Evolutionary conservation across 75 land plant species (phyloP).

Genomic region (Sequoia sempervirens): DNA sequence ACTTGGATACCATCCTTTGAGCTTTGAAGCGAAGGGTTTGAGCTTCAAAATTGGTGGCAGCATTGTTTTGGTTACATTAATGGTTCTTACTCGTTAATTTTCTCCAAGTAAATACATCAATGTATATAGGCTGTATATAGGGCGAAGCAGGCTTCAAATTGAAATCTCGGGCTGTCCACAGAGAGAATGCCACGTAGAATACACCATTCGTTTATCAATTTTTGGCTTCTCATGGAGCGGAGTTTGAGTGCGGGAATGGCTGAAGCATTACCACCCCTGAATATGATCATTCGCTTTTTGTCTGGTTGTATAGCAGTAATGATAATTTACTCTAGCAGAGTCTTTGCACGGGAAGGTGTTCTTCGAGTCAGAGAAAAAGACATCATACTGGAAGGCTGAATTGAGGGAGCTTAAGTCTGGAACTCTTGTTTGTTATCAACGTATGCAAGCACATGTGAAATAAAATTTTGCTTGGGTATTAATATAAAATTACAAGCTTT

Average conservation of each 20-base stretch:
- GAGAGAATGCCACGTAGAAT: background rate
- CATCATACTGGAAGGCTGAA: background rate
- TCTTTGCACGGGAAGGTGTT: background rate
- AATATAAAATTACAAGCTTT: background rate
- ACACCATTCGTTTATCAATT: background rate
- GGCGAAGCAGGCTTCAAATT: background rate
- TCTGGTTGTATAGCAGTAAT: background rate
- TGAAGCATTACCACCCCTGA: background rate
- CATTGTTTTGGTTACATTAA: background rate
- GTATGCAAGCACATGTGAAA: background rate
- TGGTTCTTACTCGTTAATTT: background rate
- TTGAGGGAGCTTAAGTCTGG: background rate
- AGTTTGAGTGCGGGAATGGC: background rate
- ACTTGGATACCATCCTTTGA: constrained; percentile 49
- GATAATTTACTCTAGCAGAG: background rate
- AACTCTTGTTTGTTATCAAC: no score
- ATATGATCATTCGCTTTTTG: background rate
- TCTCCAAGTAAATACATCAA: background rate
- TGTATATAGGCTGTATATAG: background rate
- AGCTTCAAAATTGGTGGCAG: background rate
- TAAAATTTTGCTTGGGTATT: background rate
- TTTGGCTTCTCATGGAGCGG: background rate
- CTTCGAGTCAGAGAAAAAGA: background rate
- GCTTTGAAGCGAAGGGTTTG: background rate
- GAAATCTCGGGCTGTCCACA: background rate